Conservation (phyloP, 495 filamentous ascomycete species). For the Neurospora hispaniola region DNA sequence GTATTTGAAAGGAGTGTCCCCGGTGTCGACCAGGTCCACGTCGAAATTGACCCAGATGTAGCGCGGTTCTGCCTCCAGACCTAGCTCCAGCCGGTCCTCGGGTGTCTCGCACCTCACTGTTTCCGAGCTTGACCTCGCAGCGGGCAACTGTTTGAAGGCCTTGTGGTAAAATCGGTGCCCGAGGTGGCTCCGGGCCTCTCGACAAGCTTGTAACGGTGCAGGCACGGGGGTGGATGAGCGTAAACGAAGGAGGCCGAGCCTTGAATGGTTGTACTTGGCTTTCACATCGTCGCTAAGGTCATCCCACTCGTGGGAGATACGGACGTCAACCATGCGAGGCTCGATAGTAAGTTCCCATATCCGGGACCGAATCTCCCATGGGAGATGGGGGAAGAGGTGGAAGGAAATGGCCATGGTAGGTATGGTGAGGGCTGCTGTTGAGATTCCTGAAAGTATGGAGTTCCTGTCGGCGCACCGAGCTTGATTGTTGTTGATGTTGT, state of each 20-base stretch:
- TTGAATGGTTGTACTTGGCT: not conserved
- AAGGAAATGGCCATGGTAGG: not conserved
- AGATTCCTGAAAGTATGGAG: not conserved
- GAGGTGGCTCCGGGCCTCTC: not conserved
- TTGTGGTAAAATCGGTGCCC: not conserved
- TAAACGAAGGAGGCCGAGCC: not conserved
- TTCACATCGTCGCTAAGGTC: not conserved
- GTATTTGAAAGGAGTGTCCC: not conserved
- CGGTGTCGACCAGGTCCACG: not conserved
- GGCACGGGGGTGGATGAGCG: not conserved
- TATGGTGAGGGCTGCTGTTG: not conserved
- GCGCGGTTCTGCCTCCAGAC: not conserved
- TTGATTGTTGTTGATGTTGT: not conserved
- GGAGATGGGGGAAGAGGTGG: not conserved
- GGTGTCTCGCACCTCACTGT: not conserved
- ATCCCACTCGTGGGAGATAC: not conserved
- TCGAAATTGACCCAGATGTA: not conserved
- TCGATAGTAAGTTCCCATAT: not conserved
- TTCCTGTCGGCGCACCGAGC: not conserved
- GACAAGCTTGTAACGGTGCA: not conserved
- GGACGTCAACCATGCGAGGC: not conserved
- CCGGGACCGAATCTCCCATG: not conserved
- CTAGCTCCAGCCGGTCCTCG: not conserved
- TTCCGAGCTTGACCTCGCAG: too few species aligned
- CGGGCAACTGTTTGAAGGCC: not conserved